Evolutionary conservation across 1,284 basidiomycete genomes (phyloP), one percentile per base, ranked within the genome.

Genomic region (Erythrobasidium hasegawianum): DNA sequence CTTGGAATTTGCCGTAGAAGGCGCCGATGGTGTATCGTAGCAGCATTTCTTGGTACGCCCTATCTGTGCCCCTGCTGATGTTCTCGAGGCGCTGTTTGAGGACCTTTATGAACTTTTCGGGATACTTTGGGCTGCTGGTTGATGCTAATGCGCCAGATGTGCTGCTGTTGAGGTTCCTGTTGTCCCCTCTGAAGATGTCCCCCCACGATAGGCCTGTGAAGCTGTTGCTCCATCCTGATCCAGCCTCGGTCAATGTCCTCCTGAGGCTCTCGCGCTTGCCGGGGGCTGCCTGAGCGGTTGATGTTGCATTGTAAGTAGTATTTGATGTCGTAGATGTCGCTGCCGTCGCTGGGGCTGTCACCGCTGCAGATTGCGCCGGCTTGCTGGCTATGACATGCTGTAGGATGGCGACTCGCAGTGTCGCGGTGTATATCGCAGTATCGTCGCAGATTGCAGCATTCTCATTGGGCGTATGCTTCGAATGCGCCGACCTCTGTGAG

Each of bases 21-120:
- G 88, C 86, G 57, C 87, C 92, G 81, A 93, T 87, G 1, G 89
- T 90, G 54, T 90, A 82, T 45, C 93, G 85, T 29, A 91, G 87
- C 29, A 91, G 81, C 73, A 90, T 88, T 73, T 95, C 91, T 22
- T 86, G 86, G 77, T 91, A 92, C 20, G 83, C 85, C 39, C 87
- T 76, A 76, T 95, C 90, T 77, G 87, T 88, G 0, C 90, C 91
- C 87, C 93, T 92, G 7, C 90, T 90, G 71, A 96, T 91, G 71
- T 86, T 84, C 79, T 93, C 87, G 75, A 96, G 77, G 76, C 86
- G 89, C 76, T 86, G 83, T 75, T 95, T 91, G 70, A 97, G 78
- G 7, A 88, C 86, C 77, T 92, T 95, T 69, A 96, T 76, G 68
- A 95, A 80, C 77, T 92, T 92, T 78, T 96, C 91, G 0, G 93